These are phyloP conservation scores for Talaromyces pinophilus DNA, from an alignment of 2,329 filamentous ascomycete species.

Conservation along the genomic window DNA sequence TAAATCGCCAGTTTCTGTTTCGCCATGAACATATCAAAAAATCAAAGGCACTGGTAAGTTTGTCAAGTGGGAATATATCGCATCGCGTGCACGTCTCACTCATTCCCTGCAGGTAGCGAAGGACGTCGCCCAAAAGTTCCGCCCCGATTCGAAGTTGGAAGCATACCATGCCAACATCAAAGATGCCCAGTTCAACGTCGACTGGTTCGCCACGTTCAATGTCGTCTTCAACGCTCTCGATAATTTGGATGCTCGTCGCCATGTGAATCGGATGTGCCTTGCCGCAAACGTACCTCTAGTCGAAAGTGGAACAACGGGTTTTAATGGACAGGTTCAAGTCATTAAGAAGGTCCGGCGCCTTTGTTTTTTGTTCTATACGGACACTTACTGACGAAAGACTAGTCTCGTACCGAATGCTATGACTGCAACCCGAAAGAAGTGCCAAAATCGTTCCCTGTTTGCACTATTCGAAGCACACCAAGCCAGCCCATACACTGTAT, in stretches of 20 bases:
- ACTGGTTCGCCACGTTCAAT: conserved; percentile 81
- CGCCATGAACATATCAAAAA: conserved; percentile 97
- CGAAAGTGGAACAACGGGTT: conserved; percentile 95
- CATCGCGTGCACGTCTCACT: conserved; percentile 11
- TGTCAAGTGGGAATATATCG: background rate
- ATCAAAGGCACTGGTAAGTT: conserved; percentile 80
- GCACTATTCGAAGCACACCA: conserved; percentile 94
- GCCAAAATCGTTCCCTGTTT: conserved; percentile 92
- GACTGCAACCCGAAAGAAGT: conserved; percentile 88
- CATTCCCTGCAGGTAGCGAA: conserved; percentile 70
- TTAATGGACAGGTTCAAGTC: conserved; percentile 95
- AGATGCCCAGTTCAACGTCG: conserved; percentile 78
- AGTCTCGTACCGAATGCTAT: conserved; percentile 79
- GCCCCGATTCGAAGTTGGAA: conserved; percentile 80
- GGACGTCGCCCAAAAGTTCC: conserved; percentile 86
- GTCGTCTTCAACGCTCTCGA: conserved; percentile 97
- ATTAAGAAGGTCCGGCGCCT: conserved; percentile 69
- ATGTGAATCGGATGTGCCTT: conserved; percentile 97
- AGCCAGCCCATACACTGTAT: conserved; percentile 98
- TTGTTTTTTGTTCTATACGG: background rate
- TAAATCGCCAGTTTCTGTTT: conserved; percentile 97
- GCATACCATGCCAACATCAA: conserved; percentile 96
- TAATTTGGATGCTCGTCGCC: conserved; percentile 87
- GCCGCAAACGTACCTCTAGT: conserved; percentile 87
- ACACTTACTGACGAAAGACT: conserved; percentile 49